These are phyloP conservation scores for Zymoseptoria ardabiliae DNA, from an alignment of 2,329 filamentous ascomycete genomes.

Conservation along the genomic window DNA sequence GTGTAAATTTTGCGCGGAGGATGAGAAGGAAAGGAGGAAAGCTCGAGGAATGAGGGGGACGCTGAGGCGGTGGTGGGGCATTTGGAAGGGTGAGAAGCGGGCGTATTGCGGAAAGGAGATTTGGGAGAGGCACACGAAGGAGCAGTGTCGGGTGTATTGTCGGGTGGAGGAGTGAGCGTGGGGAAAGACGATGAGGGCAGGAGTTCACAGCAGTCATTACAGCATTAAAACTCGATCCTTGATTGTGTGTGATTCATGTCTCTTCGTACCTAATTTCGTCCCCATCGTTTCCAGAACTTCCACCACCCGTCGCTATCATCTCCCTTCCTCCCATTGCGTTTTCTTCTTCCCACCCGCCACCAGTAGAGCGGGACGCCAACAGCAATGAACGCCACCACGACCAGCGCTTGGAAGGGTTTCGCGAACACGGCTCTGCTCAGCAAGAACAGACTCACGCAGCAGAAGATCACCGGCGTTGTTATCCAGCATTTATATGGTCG, in stretches of 20 bases:
- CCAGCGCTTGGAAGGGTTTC: constrained; percentile 79
- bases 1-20: background rate
- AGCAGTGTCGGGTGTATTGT: background rate
- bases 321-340: constrained; percentile 23
- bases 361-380: constrained; percentile 83
- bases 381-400: constrained; percentile 77
- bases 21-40: background rate
- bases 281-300: constrained; percentile 42
- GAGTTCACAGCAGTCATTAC: background rate
- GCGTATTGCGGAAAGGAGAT: background rate
- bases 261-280: constrained; percentile 11
- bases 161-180: background rate
- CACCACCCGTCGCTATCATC: constrained; percentile 22
- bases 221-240: background rate
- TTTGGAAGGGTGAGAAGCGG: background rate
- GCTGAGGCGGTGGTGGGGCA: background rate
- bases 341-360: constrained; percentile 65
- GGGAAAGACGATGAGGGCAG: background rate
- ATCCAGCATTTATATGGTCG: constrained; percentile 96
- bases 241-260: background rate
- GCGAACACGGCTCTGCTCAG: constrained; percentile 83
- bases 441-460: constrained; percentile 91
- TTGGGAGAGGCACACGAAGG: background rate
- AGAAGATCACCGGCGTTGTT: constrained; percentile 93
- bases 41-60: background rate